A percentile compares a stretch with the other conserved stretches of the same genome.
These are phyloP conservation scores for Cytospora piceae DNA, from an alignment of 2,329 filamentous ascomycete species.

Conservation along the genomic window DNA sequence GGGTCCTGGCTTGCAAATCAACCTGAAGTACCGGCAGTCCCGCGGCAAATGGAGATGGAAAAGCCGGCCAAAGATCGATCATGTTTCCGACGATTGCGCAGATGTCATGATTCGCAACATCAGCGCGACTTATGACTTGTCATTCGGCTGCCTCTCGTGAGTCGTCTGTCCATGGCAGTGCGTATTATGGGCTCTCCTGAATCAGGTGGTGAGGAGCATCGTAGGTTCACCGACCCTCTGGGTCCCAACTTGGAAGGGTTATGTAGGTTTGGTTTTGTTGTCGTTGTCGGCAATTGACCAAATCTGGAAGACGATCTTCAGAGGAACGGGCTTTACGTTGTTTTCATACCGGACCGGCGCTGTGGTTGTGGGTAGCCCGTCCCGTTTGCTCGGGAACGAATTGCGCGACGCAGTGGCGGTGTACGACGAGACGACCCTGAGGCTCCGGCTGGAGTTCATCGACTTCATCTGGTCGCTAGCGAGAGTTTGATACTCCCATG, in stretches of 20 bases:
- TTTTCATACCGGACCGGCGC: neutral
- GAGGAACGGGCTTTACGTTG: neutral
- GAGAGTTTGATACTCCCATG: neutral
- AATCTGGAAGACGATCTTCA: neutral
- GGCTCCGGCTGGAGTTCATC: neutral
- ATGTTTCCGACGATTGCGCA: constrained; percentile 17
- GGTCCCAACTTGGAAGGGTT: neutral
- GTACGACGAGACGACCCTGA: constrained; percentile 7
- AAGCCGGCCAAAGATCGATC: constrained; percentile 8
- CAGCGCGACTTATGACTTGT: constrained; percentile 16
- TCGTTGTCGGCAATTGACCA: neutral
- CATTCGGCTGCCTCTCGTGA: constrained; percentile 18
- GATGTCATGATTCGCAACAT: constrained; percentile 17
- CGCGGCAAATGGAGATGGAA: neutral
- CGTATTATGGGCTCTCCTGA: constrained; percentile 22
- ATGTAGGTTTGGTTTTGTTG: too few relatives aligned
- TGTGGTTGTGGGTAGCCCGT: constrained; percentile 2
- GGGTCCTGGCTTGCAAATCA: neutral
- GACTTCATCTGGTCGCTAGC: neutral
- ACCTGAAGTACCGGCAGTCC: neutral
- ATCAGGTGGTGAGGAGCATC: constrained; percentile 15
- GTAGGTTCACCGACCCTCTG: constrained; percentile 9
- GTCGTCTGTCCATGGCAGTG: constrained; percentile 15
- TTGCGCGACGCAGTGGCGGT: neutral
- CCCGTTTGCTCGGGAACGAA: constrained; percentile 7